Base-by-base conservation (phyloP, 2,329 filamentous ascomycete species). In the Zymoseptoria crescenta region DNA sequence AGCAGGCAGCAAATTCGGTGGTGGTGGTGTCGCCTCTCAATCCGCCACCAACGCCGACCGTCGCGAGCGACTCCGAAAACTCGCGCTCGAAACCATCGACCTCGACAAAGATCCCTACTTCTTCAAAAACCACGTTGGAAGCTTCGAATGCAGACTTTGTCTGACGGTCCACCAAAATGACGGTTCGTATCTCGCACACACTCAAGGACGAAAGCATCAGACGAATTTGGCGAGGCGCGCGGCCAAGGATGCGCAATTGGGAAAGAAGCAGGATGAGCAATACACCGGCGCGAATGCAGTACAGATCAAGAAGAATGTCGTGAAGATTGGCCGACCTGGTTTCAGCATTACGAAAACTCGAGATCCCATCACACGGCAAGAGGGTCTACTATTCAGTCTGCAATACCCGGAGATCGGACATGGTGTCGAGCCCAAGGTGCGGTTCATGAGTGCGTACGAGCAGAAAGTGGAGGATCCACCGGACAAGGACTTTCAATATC, bases 21-120 rank as follows among this genome's bases (percentile, higher is more conserved):
- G 94, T 72, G 94, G 94, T 70, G 94, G 94, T 75, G 92, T 97
- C 68, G 94, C 94, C 74, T 96, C 92, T 5, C 86, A 91, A 72
- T 92, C 88, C 70, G 90, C 91, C 60, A 96, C 91, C 63, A 97
- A 97, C 76, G 93, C 94, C 65, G 94, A 97, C 83, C 91, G 94
- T 60, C 90, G 94, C 74, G 94, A 99, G 76, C 92, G 94, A 64
- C 87, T 99, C 48, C 91, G 93, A 75, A 96, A 96, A 80, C 91
- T 99, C 72, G 94, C 94, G 59, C 89, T 99, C 72, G 94, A 99
- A 79, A 95, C 91, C 58, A 99, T 99, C 81, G 93, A 97, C 79
- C 89, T 97, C 64, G 94, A 97, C 78, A 97, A 96, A 79, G 94
- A 99, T 78, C 94, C 94, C 0, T 99, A 97, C 83, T 96, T 97